These are phyloP conservation scores for Ogataea haglerorum DNA, from an alignment of 805 yeast species.

Conservation along the genomic window DNA sequence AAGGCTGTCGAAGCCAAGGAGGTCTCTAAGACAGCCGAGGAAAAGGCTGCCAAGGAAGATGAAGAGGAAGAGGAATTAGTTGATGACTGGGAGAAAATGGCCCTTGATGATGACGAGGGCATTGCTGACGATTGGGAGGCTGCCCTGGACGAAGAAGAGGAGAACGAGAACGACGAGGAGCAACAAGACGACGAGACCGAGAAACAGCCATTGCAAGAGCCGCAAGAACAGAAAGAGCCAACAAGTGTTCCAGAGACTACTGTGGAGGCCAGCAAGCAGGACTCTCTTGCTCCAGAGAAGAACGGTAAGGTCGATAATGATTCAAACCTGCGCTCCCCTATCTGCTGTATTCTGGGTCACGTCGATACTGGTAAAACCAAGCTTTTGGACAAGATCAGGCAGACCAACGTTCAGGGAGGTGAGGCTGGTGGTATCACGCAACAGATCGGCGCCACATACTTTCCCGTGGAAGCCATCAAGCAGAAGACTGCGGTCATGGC, in stretches of 20 bases:
- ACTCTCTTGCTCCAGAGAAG: conserved; percentile 14
- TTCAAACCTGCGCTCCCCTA: conserved; percentile 87
- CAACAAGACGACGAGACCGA: conserved; percentile 30
- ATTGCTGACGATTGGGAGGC: conserved; percentile 55
- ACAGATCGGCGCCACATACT: conserved; percentile 99
- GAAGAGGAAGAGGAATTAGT: conserved; percentile 49
- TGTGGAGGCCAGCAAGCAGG: conserved; percentile 29
- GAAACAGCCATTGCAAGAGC: conserved; percentile 23
- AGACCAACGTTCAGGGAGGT: conserved; percentile 99
- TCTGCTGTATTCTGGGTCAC: conserved; percentile 98
- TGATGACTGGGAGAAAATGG: conserved; percentile 86
- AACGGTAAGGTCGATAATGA: conserved; percentile 21
- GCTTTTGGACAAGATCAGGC: conserved; percentile 93
- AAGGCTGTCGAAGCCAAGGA: conserved; percentile 22
- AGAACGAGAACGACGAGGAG: conserved; percentile 29
- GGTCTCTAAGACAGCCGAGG: conserved; percentile 45
- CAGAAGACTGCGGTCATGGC: conserved; percentile 91
- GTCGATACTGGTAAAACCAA: conserved; percentile 99
- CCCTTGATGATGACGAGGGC: conserved; percentile 51
- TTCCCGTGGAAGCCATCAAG: conserved; percentile 93
- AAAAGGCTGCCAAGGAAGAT: conserved; percentile 50
- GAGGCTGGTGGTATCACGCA: conserved; percentile 99
- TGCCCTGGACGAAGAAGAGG: conserved; percentile 33
- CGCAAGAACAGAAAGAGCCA: conserved; percentile 24
- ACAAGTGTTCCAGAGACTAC: conserved; percentile 23